phyloP scores from a whole-genome alignment of 2,329 filamentous ascomycete genomes.

The Penicillium expansum region DNA sequence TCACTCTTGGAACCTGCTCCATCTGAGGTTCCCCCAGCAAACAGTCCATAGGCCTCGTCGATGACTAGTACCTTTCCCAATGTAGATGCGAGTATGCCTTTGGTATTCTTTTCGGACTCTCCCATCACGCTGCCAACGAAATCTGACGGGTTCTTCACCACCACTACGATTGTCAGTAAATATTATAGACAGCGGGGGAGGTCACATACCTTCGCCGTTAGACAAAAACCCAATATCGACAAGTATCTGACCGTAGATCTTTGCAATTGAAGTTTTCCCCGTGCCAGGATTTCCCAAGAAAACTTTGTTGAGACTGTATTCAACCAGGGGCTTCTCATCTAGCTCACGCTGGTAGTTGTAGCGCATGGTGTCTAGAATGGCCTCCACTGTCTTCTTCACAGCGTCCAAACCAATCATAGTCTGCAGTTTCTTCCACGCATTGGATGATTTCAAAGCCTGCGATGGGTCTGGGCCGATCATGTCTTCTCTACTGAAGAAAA shows the following conservation, averaged over 20 bases:
- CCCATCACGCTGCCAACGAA: conserved; percentile 66
- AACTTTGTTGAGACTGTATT: conserved; percentile 64
- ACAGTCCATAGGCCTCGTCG: conserved; percentile 73
- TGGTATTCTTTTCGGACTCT: conserved; percentile 68
- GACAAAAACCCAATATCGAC: conserved; percentile 65
- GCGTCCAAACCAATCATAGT: conserved; percentile 56
- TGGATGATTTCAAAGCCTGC: conserved; percentile 49
- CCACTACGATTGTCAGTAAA: conserved; percentile 47
- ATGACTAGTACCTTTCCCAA: conserved; percentile 75
- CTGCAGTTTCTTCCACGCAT: conserved; percentile 59
- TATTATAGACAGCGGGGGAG: background rate
- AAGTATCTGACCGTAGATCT: conserved; percentile 67
- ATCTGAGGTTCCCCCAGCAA: conserved; percentile 33
- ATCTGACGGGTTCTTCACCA: conserved; percentile 70
- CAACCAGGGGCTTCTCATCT: conserved; percentile 56
- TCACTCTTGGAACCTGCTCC: conserved; percentile 39
- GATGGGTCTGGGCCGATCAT: conserved; percentile 68
- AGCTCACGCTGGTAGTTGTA: conserved; percentile 67
- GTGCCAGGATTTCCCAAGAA: conserved; percentile 73
- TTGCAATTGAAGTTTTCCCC: conserved; percentile 73
- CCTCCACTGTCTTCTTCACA: conserved; percentile 62
- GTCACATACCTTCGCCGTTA: conserved; percentile 60
- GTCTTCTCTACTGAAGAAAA: conserved; percentile 63
- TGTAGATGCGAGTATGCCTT: conserved; percentile 64
- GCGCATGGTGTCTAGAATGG: conserved; percentile 60